Conservation (phyloP, 78 protist species). For the Isochrysis galbana region DNA sequence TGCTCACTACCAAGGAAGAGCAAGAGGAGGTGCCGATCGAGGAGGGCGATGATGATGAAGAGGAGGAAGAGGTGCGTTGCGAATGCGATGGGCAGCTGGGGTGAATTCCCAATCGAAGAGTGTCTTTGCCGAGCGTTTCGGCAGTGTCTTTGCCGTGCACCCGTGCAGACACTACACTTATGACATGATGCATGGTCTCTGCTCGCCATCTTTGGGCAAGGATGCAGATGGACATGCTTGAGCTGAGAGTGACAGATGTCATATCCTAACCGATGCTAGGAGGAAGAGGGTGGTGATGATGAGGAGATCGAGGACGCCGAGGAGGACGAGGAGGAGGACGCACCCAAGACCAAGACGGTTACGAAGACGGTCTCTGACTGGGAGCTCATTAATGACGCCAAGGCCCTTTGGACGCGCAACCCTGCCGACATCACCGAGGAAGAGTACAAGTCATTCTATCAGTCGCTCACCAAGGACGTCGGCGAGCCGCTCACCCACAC, state of each 20-base stretch:
- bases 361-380: conserved; percentile 45
- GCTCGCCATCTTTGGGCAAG: too few species aligned
- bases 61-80: conserved; percentile 60
- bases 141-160: too few species aligned
- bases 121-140: too few species aligned
- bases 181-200: too few species aligned
- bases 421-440: conserved; percentile 82
- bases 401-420: conserved; percentile 97
- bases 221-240: too few species aligned
- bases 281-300: conserved; percentile 29
- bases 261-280: too few species aligned
- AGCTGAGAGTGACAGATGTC: too few species aligned
- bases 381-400: conserved; percentile 79
- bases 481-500: conserved; percentile 74
- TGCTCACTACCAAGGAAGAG: conserved; percentile 67
- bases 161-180: too few species aligned
- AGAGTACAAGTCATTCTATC: conserved; percentile 85
- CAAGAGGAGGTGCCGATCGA: conserved; percentile 76
- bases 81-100: too few species aligned
- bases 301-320: conserved; percentile 68
- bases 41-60: conserved; percentile 67
- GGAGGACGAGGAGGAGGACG: conserved; percentile 66
- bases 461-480: conserved; percentile 77
- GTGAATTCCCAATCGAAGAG: too few species aligned
- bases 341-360: conserved; percentile 53